Conservation (phyloP, 2,329 filamentous ascomycete genomes). For the Apiospora phragmitis region DNA sequence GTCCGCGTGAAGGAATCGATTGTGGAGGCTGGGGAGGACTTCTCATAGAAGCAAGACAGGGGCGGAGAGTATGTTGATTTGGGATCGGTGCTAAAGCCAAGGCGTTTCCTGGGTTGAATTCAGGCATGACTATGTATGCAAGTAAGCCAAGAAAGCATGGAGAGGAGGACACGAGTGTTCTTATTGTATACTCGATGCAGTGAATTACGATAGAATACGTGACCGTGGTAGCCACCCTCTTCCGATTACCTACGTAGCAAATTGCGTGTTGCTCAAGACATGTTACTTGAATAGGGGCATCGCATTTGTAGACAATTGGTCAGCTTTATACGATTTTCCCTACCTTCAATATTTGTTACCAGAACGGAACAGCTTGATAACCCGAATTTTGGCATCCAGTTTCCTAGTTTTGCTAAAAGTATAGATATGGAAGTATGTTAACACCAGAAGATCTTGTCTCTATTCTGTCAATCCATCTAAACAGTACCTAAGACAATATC, state of each 20-base stretch:
- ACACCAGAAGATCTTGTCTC: no score
- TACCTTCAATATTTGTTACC: background rate
- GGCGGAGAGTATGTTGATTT: background rate
- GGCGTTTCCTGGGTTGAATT: slow-evolving; percentile 6
- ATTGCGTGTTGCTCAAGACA: background rate
- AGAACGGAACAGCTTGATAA: background rate
- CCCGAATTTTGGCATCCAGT: background rate
- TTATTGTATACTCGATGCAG: background rate
- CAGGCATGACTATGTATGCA: slow-evolving; percentile 2
- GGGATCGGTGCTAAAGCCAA: slow-evolving; percentile 1
- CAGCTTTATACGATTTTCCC: background rate
- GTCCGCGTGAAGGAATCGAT: slow-evolving; percentile 83
- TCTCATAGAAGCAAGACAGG: slow-evolving; percentile 23
- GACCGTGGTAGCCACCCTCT: background rate
- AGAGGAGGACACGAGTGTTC: background rate
- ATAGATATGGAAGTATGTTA: no score
- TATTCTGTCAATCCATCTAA: no score
- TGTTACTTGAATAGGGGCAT: no score
- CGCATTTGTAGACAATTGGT: background rate
- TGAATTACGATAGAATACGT: background rate
- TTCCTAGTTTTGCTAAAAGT: background rate
- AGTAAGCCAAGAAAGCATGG: slow-evolving; percentile 3
- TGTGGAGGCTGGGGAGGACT: slow-evolving; percentile 48
- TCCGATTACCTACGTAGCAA: background rate
- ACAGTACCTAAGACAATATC: no score